These are phyloP conservation scores for Ocimum tenuiflorum DNA, from an alignment of 257 asterid species.

Conservation along the genomic window DNA sequence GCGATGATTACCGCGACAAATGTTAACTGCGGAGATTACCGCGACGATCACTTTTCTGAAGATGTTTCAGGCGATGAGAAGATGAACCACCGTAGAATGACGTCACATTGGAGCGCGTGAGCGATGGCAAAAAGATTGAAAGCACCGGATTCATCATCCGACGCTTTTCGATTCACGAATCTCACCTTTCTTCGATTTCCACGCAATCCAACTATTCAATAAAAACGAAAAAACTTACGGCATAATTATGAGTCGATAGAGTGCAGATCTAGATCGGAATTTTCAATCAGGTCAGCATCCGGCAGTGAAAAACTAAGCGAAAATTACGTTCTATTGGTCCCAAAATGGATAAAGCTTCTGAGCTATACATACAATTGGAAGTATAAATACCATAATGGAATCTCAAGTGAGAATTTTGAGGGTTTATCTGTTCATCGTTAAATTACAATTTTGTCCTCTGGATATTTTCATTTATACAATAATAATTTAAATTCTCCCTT, in stretches of 20 bases:
- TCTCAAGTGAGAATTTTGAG: too few species aligned
- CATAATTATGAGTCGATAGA: neutral
- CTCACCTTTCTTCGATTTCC: constrained; percentile 8
- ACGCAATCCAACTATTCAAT: constrained; percentile 1
- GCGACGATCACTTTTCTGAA: too few species aligned
- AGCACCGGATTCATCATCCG: constrained; percentile 71
- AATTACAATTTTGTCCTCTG: too few species aligned
- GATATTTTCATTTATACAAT: too few species aligned
- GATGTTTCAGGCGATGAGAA: constrained; percentile 39
- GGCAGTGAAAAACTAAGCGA: neutral
- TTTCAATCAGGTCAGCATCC: neutral
- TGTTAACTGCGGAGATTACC: neutral
- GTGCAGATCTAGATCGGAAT: neutral
- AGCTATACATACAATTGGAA: neutral
- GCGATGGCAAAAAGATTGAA: constrained; percentile 21
- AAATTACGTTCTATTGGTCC: neutral
- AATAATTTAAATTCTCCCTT: too few species aligned
- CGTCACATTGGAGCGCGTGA: constrained; percentile 29
- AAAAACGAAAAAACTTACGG: neutral
- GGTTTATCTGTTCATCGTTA: too few species aligned
- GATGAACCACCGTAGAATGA: constrained; percentile 40
- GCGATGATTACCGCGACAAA: neutral
- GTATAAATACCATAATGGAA: neutral
- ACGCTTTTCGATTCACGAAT: constrained; percentile 42
- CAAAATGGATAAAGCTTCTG: neutral